Conservation (phyloP, 192 early-diverging fungal species). For the Kappamyces sp. region DNA sequence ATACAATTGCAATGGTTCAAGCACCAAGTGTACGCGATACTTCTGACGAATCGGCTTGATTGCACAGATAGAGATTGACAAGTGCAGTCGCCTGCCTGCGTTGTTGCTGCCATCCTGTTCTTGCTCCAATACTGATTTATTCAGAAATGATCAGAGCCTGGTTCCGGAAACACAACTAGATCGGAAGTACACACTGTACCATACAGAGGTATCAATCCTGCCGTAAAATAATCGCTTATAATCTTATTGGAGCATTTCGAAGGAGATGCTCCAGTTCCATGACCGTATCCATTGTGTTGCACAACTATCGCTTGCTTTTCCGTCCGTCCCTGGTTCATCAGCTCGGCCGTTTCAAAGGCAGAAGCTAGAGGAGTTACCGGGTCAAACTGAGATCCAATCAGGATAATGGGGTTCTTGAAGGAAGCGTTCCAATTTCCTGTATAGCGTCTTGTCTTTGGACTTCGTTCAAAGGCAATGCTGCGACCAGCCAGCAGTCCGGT, state of each 20-base stretch:
- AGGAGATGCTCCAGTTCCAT: constrained; percentile 26
- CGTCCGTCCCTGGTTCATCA: constrained; percentile 4
- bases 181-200: constrained; percentile 6
- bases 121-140: no score
- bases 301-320: constrained; percentile 27
- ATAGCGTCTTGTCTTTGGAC: constrained; percentile 21
- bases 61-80: no score
- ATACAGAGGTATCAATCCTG: background rate
- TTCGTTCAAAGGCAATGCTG: background rate
- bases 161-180: no score
- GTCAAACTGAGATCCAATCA: constrained; percentile 37
- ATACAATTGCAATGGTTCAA: no score
- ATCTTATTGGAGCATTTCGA: constrained; percentile 27
- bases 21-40: no score
- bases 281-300: constrained; percentile 33
- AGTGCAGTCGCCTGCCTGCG: no score
- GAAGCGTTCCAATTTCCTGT: constrained; percentile 40
- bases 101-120: no score
- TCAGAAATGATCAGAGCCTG: no score
- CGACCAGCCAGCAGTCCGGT: background rate
- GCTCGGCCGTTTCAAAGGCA: constrained; percentile 14
- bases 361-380: constrained; percentile 38
- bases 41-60: no score
- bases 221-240: constrained; percentile 22
- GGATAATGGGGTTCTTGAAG: constrained; percentile 26